phyloP scores from a whole-genome alignment of 441 rosid species.

The Breynia disticha region DNA sequence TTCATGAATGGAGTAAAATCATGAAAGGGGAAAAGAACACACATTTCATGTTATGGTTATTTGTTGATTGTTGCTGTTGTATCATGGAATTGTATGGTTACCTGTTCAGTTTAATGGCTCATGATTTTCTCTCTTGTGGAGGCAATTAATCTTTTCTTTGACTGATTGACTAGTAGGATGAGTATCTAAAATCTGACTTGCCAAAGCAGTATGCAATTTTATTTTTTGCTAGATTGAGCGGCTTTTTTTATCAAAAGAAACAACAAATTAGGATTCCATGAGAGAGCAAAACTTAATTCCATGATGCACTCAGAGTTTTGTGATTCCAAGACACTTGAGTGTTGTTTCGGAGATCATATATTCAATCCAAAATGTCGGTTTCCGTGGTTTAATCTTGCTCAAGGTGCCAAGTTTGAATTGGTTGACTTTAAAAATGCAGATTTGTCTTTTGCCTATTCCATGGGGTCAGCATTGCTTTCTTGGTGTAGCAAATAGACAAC shows the following conservation, averaged over 20 bases:
- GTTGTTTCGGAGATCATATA: constrained; percentile 53
- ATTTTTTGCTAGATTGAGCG: constrained; percentile 13
- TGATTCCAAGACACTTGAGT: constrained; percentile 34
- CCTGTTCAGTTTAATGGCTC: too few relatives aligned
- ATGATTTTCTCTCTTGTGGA: too few relatives aligned
- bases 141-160: too few relatives aligned
- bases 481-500: constrained; percentile 97
- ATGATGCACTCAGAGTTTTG: constrained; percentile 20
- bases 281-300: constrained; percentile 26
- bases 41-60: too few relatives aligned
- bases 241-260: constrained; percentile 10
- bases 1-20: too few relatives aligned
- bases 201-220: constrained; percentile 16
- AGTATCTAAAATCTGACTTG: constrained; percentile 10
- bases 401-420: constrained; percentile 88
- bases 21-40: too few relatives aligned
- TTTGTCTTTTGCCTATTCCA: constrained; percentile 66
- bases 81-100: too few relatives aligned
- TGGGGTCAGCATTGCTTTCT: constrained; percentile 92
- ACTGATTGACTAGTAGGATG: neutral
- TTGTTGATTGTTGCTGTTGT: too few relatives aligned
- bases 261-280: constrained; percentile 1
- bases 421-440: constrained; percentile 99
- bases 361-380: constrained; percentile 67
- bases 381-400: constrained; percentile 70